Base-by-base conservation (phyloP, 805 yeast genomes). In the Torulaspora gathmanii region DNA sequence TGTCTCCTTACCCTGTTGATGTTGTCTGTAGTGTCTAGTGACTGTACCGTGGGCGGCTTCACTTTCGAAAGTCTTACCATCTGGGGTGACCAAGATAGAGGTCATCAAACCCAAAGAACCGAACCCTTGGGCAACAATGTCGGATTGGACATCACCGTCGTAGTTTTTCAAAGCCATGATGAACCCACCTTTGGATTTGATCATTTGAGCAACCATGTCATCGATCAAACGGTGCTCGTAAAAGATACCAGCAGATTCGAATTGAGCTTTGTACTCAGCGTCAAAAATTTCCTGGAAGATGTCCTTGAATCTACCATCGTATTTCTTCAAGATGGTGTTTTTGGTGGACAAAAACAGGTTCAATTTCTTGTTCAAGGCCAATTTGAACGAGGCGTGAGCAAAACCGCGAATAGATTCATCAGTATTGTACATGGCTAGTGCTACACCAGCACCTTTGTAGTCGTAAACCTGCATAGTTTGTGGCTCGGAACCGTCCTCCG, bases 1-100 rank as follows among this genome's bases (percentile, higher is more conserved):
- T 7, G 93, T 85, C 64, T 83, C 87, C 62, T 83, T 81, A 51
- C 91, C 91, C 60, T 79, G 79, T 68, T 85, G 91, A 57, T 82
- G 80, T 66, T 79, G 85, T 77, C 91, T 82, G 70, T 72, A 85
- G 63, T 85, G 93, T 77, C 93, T 81, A 26, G 93, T 85, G 51
- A 85, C 93, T 13, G 93, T 85, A 57, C 93, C 93, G 60, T 85
- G 93, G 27, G 93, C 93, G 48, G 91, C 91, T 66, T 85, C 93
- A 49, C 85, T 74, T 70, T 85, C 93, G 56, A 82, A 85, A n/a
- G 89, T 79, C 64, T 83, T 82, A 33, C 93, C 93, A 68, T 85
- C 91, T 42, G 91, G 90, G 13, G 91, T 82, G 71, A 84, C 80
- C 53, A 85, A 74, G 33, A 81, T 86, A 9, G 93, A 85, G 8